Conservation (phyloP, 2,329 filamentous ascomycete species). For the Botrytis pseudocinerea region DNA sequence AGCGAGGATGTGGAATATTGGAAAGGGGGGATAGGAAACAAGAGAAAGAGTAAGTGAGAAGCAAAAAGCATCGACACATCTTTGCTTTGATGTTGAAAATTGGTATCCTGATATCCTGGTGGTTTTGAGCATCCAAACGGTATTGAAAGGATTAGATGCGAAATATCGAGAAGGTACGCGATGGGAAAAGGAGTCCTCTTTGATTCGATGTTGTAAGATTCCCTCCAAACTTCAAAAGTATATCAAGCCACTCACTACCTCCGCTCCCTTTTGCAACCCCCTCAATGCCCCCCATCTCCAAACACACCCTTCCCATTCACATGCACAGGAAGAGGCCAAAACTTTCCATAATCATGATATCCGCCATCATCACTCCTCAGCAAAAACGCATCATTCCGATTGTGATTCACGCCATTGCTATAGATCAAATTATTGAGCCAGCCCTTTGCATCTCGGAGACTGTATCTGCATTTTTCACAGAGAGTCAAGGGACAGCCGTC, state of each 20-base stretch:
- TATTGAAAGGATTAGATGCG: neutral
- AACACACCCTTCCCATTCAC: neutral
- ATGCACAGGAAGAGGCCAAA: neutral
- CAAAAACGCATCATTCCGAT: constrained; percentile 14
- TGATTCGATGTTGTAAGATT: neutral
- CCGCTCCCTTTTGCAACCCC: neutral
- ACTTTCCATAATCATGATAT: constrained; percentile 9
- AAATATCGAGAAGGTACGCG: neutral
- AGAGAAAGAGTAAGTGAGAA: neutral
- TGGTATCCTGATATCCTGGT: neutral
- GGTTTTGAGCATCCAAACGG: neutral
- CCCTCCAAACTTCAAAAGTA: neutral
- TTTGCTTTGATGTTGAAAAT: neutral
- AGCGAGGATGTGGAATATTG: neutral
- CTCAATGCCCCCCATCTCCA: neutral
- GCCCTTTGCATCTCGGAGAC: neutral
- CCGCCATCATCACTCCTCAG: constrained; percentile 5
- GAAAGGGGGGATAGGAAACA: neutral
- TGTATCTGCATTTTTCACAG: constrained; percentile 11
- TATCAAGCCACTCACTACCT: neutral
- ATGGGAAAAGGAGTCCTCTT: too few species aligned
- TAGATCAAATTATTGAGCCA: constrained; percentile 13
- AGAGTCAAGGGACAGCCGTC: constrained; percentile 10
- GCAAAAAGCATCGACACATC: neutral
- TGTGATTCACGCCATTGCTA: neutral